Percentiles rank a stretch among this genome's conserved stretches.
Evolutionary conservation across 495 filamentous ascomycete species (phyloP).

Genomic region (Lasiosphaeria hispida): DNA sequence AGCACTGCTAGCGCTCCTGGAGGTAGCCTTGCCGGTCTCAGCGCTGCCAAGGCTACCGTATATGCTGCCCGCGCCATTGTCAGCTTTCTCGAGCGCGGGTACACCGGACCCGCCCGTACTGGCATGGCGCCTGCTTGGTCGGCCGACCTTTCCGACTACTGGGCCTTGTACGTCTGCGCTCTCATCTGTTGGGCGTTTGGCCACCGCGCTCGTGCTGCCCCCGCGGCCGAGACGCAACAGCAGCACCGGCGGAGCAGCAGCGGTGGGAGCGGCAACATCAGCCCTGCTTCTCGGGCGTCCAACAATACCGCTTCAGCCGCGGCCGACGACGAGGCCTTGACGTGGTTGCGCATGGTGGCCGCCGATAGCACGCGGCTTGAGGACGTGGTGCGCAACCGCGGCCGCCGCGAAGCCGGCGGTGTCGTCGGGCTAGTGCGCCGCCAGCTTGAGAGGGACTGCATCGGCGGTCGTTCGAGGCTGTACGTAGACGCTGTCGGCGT

Average conservation of each 20-base stretch:
- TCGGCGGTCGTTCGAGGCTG: slow-evolving; percentile 37
- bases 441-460: slow-evolving; percentile 39
- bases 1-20: slow-evolving; percentile 10
- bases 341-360: slow-evolving; percentile 65
- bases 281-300: slow-evolving; percentile 47
- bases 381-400: slow-evolving; percentile 27
- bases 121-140: slow-evolving; percentile 18
- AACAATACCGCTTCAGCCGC: slow-evolving; percentile 25
- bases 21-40: slow-evolving; percentile 14
- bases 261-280: slow-evolving; percentile 51
- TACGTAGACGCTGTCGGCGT: slow-evolving; percentile 46
- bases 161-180: slow-evolving; percentile 47
- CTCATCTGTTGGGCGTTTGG: slow-evolving; percentile 48
- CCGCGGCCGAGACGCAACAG: slow-evolving; percentile 52
- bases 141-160: slow-evolving; percentile 46
- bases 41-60: slow-evolving; percentile 25
- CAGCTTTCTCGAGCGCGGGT: slow-evolving; percentile 21
- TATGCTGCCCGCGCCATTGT: slow-evolving; percentile 36
- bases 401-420: slow-evolving; percentile 33
- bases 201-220: slow-evolving; percentile 51
- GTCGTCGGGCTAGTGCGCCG: slow-evolving; percentile 40
- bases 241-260: slow-evolving; percentile 45
- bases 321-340: slow-evolving; percentile 45
- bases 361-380: slow-evolving; percentile 40
- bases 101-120: background rate